A percentile compares a stretch with the other conserved stretches of the same genome.
Evolutionary conservation across 2,329 filamentous ascomycete species (phyloP).

Genomic region (Emergomyces africanus): DNA sequence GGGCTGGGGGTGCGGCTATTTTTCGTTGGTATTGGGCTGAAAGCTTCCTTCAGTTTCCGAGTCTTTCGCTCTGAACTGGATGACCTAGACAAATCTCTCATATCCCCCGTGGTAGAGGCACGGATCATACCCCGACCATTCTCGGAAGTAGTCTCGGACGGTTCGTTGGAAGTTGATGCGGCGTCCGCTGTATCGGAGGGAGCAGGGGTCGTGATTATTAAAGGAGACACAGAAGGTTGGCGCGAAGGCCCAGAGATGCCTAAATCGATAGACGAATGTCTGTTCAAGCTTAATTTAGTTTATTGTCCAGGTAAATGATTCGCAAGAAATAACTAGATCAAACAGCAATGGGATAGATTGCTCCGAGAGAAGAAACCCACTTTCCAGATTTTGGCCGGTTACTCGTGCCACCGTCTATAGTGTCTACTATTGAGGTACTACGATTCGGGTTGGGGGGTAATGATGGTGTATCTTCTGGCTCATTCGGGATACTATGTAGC

Average conservation of each 20-base stretch:
- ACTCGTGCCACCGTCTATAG: background rate
- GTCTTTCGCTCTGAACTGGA: background rate
- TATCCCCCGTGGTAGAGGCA: conserved; percentile 1
- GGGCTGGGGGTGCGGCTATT: conserved; percentile 39
- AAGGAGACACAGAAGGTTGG: background rate
- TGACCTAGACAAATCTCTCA: background rate
- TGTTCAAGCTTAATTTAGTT: background rate
- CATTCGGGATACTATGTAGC: background rate
- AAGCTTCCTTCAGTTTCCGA: conserved; percentile 57
- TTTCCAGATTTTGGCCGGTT: conserved; percentile 30
- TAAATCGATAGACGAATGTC: background rate
- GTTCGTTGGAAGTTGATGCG: background rate
- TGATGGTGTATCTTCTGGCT: background rate
- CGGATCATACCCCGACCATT: background rate
- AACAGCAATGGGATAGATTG: background rate
- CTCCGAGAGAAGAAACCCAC: conserved; percentile 15
- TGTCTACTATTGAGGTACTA: background rate
- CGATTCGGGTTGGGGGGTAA: background rate
- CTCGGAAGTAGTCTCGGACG: conserved; percentile 1
- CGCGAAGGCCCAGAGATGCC: no score
- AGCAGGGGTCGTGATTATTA: background rate
- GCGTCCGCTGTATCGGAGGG: background rate
- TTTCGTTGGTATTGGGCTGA: conserved; percentile 41
- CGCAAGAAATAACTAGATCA: background rate
- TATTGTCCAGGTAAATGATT: background rate